phyloP scores from a whole-genome alignment of 495 filamentous ascomycete species.

The Daldinia grandis region DNA sequence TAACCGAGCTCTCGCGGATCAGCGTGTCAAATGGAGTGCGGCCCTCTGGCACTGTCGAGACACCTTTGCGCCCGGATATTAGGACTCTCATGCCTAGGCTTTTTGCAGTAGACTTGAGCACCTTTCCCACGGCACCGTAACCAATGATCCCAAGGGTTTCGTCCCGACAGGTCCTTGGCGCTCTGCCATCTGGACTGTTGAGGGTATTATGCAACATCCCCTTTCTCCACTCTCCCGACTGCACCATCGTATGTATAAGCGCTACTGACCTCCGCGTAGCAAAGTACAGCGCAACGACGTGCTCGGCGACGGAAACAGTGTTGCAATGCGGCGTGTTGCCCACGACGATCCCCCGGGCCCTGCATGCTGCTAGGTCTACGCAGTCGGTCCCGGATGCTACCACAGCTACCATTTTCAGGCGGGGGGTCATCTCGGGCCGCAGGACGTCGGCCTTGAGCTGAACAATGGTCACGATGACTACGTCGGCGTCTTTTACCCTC shows the following conservation, averaged over 20 bases:
- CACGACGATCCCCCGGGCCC: conserved; percentile 54
- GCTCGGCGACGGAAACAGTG: conserved; percentile 62
- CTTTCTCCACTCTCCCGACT: conserved; percentile 45
- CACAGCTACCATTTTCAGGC: conserved; percentile 57
- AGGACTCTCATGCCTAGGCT: conserved; percentile 63
- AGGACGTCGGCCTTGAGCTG: conserved; percentile 51
- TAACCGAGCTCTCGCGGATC: conserved; percentile 55
- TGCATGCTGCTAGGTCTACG: conserved; percentile 58
- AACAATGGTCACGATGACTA: conserved; percentile 55
- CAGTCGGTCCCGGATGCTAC: conserved; percentile 62
- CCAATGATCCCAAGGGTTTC: conserved; percentile 63
- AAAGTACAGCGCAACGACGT: conserved; percentile 64
- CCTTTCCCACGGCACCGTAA: conserved; percentile 59
- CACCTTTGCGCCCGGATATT: conserved; percentile 59
- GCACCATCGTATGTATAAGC: conserved; percentile 47
- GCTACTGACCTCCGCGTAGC: conserved; percentile 58
- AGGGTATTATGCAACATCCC: conserved; percentile 40
- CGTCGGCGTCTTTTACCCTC: conserved; percentile 58
- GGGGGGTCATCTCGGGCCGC: conserved; percentile 45
- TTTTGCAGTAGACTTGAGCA: conserved; percentile 42
- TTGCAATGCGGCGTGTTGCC: conserved; percentile 60
- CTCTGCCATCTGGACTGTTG: conserved; percentile 47
- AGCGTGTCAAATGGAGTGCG: conserved; percentile 57
- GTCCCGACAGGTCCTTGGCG: conserved; percentile 50
- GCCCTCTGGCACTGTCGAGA: conserved; percentile 39